phyloP scores from a whole-genome alignment of 208 protist genomes.

The Trypanosoma caninum region DNA sequence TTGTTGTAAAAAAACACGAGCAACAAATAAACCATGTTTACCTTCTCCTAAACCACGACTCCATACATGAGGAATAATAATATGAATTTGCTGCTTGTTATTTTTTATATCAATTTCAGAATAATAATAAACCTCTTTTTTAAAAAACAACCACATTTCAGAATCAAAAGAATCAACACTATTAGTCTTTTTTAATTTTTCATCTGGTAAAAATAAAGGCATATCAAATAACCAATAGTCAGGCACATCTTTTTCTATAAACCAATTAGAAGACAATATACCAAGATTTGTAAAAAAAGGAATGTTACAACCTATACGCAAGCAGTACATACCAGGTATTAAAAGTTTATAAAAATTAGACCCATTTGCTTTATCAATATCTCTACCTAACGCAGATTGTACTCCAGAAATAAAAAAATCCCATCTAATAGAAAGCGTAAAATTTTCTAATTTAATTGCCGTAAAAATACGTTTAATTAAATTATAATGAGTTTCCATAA shows the following conservation, averaged over 20 bases:
- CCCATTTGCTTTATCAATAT: neutral
- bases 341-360: neutral
- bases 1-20: neutral
- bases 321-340: conserved; percentile 15
- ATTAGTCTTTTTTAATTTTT: too few relatives aligned
- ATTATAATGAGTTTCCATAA: neutral
- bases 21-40: conserved; percentile 11
- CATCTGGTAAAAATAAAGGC: conserved; percentile 5
- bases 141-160: too few relatives aligned
- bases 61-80: conserved; percentile 19
- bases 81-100: too few relatives aligned
- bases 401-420: neutral
- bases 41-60: neutral
- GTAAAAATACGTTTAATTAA: neutral
- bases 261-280: neutral
- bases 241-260: neutral
- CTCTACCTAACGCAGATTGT: conserved; percentile 1
- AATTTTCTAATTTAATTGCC: neutral
- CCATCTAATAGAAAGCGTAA: neutral
- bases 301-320: neutral
- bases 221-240: conserved; percentile 6
- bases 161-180: too few relatives aligned
- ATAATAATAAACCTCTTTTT: too few relatives aligned
- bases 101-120: too few relatives aligned
- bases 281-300: neutral